Evolutionary conservation across 306 rosid species (phyloP).

Genomic region (Mimosa bimucronata): DNA sequence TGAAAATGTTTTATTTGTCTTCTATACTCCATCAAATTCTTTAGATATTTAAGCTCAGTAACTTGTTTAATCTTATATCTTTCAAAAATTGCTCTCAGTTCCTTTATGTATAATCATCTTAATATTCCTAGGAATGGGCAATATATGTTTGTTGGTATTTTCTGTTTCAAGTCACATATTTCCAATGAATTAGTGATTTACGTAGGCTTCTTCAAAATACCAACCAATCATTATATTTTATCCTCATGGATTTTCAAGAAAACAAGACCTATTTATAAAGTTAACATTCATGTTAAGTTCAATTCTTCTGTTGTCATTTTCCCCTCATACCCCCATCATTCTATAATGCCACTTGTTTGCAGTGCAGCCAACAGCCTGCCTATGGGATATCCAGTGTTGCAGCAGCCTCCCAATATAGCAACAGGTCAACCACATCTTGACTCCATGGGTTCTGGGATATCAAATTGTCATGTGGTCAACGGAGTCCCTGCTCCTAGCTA

Average conservation of each 20-base stretch:
- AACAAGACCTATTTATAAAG: background rate
- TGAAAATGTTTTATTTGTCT: too few species aligned
- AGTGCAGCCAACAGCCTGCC: slow-evolving; percentile 94
- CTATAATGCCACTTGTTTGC: slow-evolving; percentile 65
- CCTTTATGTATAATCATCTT: too few species aligned
- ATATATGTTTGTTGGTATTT: background rate
- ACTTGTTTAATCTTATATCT: too few species aligned
- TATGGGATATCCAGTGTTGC: slow-evolving; percentile 79
- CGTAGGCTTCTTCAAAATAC: background rate
- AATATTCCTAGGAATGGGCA: too few species aligned
- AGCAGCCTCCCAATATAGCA: slow-evolving; percentile 69
- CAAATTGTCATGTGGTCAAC: slow-evolving; percentile 88
- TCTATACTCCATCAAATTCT: too few species aligned
- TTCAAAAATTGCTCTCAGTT: background rate
- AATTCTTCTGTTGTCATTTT: slow-evolving; percentile 12
- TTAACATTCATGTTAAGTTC: slow-evolving; percentile 24
- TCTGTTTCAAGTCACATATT: background rate
- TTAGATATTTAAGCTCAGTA: too few species aligned
- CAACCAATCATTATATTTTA: background rate
- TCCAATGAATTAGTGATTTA: background rate
- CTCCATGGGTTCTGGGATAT: slow-evolving; percentile 71
- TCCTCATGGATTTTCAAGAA: background rate
- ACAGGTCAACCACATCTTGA: slow-evolving; percentile 82
- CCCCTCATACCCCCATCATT: slow-evolving; percentile 35
- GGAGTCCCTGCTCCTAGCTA: slow-evolving; percentile 90